phyloP scores from a whole-genome alignment of 208 protist species.

The Giardia duodenalis region DNA sequence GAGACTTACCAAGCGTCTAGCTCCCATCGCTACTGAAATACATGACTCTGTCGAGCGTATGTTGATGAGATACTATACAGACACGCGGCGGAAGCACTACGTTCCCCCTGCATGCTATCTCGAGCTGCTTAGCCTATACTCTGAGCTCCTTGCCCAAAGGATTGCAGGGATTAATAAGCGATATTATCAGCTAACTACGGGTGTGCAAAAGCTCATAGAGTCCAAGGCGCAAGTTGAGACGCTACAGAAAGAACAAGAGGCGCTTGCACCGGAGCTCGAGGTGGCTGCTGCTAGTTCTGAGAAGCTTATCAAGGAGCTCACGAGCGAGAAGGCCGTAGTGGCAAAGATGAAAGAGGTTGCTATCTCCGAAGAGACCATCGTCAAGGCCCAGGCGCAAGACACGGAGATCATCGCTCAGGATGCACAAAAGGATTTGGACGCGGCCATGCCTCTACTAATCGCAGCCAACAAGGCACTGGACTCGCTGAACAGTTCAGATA shows the following conservation, averaged over 20 bases:
- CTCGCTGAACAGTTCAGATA: conserved; percentile 80
- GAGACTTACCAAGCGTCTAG: not conserved
- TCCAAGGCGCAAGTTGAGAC: conserved; percentile 70
- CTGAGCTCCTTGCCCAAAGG: conserved; percentile 29
- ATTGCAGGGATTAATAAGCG: conserved; percentile 26
- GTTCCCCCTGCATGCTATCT: conserved; percentile 97
- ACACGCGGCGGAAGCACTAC: conserved; percentile 82
- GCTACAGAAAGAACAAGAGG: conserved; percentile 65
- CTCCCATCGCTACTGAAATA: conserved; percentile 19
- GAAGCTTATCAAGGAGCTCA: conserved; percentile 46
- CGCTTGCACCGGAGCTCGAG: conserved; percentile 74
- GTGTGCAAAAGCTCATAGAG: conserved; percentile 79
- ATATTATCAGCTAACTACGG: conserved; percentile 73
- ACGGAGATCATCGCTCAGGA: conserved; percentile 50
- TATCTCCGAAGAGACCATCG: not conserved
- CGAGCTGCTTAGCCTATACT: conserved; percentile 85
- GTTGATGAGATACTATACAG: conserved; percentile 61
- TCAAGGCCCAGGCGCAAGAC: conserved; percentile 16
- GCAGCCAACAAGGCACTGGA: conserved; percentile 65
- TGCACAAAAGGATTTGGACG: conserved; percentile 71
- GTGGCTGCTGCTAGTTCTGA: not conserved
- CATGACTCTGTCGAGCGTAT: conserved; percentile 68
- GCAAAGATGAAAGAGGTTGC: conserved; percentile 63
- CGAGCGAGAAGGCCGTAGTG: conserved; percentile 64
- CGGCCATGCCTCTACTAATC: conserved; percentile 73